Evolutionary conservation across 306 rosid genomes (phyloP).

Genomic region (Pyrus bretschneideri): DNA sequence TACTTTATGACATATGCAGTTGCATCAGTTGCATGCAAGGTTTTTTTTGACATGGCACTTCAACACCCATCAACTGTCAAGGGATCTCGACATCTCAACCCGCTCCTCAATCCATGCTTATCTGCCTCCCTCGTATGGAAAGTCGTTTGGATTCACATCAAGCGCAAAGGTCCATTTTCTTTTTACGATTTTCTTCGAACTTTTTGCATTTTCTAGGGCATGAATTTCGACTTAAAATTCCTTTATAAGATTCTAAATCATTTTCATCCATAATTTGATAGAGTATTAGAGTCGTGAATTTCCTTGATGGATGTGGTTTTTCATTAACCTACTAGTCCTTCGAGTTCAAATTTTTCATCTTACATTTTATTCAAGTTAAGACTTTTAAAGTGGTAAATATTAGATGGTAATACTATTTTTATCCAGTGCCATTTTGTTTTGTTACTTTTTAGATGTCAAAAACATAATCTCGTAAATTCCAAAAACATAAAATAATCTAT

Average conservation of each 20-base stretch:
- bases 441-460: background rate
- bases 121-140: background rate
- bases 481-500: too few species aligned
- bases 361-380: too few species aligned
- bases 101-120: background rate
- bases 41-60: background rate
- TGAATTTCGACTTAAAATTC: background rate
- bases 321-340: too few species aligned
- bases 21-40: background rate
- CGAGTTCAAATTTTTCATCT: too few species aligned
- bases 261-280: too few species aligned
- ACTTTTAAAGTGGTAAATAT: too few species aligned
- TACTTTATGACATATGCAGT: constrained; percentile 29
- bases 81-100: background rate
- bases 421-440: background rate
- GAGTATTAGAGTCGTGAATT: too few species aligned
- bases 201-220: background rate
- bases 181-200: background rate
- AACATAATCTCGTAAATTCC: too few species aligned
- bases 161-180: background rate
- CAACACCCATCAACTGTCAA: constrained; percentile 2
- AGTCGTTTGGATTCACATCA: background rate
- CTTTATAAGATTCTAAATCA: background rate
- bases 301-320: too few species aligned
- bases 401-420: background rate